A percentile compares a stretch with the other conserved stretches of the same genome.
These are phyloP conservation scores for Nymphaea colorata DNA, from an alignment of 164 flowering plant genomes.

Conservation along the genomic window DNA sequence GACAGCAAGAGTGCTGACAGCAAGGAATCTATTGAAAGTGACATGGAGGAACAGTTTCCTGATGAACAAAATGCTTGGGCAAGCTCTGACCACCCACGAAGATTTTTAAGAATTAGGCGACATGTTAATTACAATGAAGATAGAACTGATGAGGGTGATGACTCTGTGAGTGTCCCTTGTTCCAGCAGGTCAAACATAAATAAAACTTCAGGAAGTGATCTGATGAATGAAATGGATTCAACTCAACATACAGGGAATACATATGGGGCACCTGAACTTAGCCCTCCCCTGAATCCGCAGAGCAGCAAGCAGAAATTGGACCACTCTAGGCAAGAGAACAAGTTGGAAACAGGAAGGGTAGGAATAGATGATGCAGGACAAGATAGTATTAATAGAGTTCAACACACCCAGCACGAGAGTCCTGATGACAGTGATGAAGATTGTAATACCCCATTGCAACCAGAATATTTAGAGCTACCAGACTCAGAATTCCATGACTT, in stretches of 20 bases:
- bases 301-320: constrained; percentile 4
- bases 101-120: constrained; percentile 32
- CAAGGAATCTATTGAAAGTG: background rate
- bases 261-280: background rate
- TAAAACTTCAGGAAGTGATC: constrained; percentile 8
- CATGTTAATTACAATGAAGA: constrained; percentile 43
- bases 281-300: constrained; percentile 1
- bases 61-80: background rate
- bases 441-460: background rate
- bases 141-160: constrained; percentile 29
- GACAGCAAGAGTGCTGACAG: constrained; percentile 1
- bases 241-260: background rate
- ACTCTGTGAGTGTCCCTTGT: constrained; percentile 9
- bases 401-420: background rate
- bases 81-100: constrained; percentile 16
- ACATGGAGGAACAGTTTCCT: background rate
- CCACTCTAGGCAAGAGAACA: constrained; percentile 9
- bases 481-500: constrained; percentile 68
- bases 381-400: constrained; percentile 4
- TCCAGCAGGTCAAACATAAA: constrained; percentile 18
- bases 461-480: constrained; percentile 12
- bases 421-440: constrained; percentile 5
- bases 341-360: constrained; percentile 8
- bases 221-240: constrained; percentile 5
- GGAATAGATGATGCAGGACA: constrained; percentile 2